phyloP scores from a whole-genome alignment of 768 basidiomycete species.

The Kwoniella bestiolae region DNA sequence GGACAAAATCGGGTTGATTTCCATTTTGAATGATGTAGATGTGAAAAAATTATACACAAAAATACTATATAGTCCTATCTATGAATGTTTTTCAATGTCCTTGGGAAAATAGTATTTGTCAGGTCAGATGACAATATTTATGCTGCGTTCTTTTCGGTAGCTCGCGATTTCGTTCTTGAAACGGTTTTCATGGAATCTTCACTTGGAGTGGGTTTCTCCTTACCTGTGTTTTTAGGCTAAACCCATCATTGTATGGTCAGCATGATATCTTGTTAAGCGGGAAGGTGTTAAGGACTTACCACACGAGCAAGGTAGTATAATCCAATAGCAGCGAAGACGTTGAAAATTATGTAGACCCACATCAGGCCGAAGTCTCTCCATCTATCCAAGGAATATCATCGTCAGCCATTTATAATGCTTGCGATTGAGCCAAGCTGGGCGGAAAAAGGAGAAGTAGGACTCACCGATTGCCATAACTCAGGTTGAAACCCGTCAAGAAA shows the following conservation, averaged over 20 bases:
- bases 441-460: too few species aligned
- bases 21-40: too few species aligned
- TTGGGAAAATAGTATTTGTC: too few species aligned
- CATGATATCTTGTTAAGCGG: not conserved
- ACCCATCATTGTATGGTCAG: not conserved
- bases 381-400: not conserved
- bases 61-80: not conserved
- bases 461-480: constrained; percentile 63
- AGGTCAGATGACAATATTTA: too few species aligned
- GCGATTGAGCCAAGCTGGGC: too few species aligned
- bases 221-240: constrained; percentile 35
- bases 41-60: not conserved
- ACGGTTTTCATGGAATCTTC: constrained; percentile 1
- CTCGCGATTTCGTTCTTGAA: constrained; percentile 4
- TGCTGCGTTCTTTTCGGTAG: not conserved
- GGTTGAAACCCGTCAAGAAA: constrained; percentile 66
- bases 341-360: constrained; percentile 59
- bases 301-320: constrained; percentile 51
- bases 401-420: not conserved
- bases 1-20: too few species aligned
- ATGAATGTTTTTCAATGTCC: not conserved
- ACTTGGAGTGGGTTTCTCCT: constrained; percentile 26
- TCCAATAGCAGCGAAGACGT: constrained; percentile 41
- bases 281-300: constrained; percentile 20
- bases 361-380: constrained; percentile 67